These are phyloP conservation scores for Aspergillus neotritici DNA, from an alignment of 2,329 filamentous ascomycete species.

Conservation along the genomic window DNA sequence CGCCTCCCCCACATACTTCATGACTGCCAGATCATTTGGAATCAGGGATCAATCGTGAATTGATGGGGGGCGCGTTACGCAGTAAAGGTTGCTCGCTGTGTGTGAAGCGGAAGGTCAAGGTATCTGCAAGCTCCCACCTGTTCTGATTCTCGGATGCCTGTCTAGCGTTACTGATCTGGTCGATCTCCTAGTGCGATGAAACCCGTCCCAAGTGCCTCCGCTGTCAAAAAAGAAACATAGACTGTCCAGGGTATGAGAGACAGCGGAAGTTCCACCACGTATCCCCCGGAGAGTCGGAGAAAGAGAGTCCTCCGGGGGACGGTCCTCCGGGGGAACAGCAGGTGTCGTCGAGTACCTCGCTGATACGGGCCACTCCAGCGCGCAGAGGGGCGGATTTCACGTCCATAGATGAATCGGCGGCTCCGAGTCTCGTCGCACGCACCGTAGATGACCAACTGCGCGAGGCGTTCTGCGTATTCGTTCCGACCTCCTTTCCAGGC, in stretches of 20 bases:
- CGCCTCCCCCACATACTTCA: too few relatives aligned
- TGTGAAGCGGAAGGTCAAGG: conserved; percentile 5
- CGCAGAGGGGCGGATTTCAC: background rate
- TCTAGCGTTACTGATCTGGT: background rate
- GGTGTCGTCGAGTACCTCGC: background rate
- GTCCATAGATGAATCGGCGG: conserved; percentile 1
- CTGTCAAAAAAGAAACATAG: conserved; percentile 3
- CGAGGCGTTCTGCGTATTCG: conserved; percentile 3
- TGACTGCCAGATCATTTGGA: too few relatives aligned
- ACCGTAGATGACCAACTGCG: conserved; percentile 1
- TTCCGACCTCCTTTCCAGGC: conserved; percentile 3
- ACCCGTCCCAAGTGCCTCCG: conserved; percentile 3
- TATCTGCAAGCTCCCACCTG: too few relatives aligned
- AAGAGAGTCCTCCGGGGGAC: background rate
- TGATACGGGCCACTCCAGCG: background rate
- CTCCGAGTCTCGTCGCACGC: background rate
- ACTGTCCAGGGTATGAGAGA: conserved; percentile 7
- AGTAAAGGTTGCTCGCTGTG: conserved; percentile 5
- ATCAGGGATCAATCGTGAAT: too few relatives aligned
- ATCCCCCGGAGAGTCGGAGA: background rate
- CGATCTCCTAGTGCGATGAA: conserved; percentile 2
- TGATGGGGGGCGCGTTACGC: conserved; percentile 6
- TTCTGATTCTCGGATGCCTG: background rate
- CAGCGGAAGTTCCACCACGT: background rate
- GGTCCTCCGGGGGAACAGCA: background rate